Base-by-base conservation (phyloP, 495 filamentous ascomycete genomes). In the Umbilicaria muhlenbergii region DNA sequence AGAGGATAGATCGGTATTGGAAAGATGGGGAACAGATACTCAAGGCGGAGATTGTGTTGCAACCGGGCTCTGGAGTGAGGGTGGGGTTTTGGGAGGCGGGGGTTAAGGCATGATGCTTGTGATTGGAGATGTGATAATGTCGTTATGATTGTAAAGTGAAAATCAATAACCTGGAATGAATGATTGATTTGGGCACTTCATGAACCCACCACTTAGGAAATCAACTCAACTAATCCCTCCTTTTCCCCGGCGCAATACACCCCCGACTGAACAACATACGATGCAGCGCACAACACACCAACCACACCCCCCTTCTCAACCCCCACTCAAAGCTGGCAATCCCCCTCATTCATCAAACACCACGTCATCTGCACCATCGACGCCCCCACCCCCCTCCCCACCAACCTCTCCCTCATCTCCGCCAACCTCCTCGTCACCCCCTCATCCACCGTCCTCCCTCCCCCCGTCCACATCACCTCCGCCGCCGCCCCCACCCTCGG, bases 381-480 rank as follows among this genome's bases (percentile, higher is more conserved):
- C 3, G 71, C 70, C n/a, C 59, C 36, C 16, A 89, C 63, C 1
- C 82, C 83, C 46, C 70, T 63, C 15, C 58, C 61, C 18, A 89
- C 70, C 60, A 88, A 56, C 36, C 83, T 64, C 66, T 87, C 83
- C 41, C 84, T 67, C 61, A 81, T 70, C 60, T 85, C 80, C 17
- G 65, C 67, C 51, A 89, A 57, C 40, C 84, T 33, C 15, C 42
- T 45, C 12, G 52, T 64, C 31, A 75, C 78, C 42, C 62, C 66
- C 5, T 78, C 81, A 42, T 74, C 69, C 12, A 78, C 48, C 59
- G 81, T 77, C 37, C 69, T 80, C 42, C 80, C 65, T 56, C 81
- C 82, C 11, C 81, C 83, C 28, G 70, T 77, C 84, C 83, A 89
- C 24, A 87, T 64, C 8, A 85, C 77, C 59, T 88, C 83, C 34